Conservation (phyloP, 176 grass and related monocot genomes). For the Lolium rigidum region DNA sequence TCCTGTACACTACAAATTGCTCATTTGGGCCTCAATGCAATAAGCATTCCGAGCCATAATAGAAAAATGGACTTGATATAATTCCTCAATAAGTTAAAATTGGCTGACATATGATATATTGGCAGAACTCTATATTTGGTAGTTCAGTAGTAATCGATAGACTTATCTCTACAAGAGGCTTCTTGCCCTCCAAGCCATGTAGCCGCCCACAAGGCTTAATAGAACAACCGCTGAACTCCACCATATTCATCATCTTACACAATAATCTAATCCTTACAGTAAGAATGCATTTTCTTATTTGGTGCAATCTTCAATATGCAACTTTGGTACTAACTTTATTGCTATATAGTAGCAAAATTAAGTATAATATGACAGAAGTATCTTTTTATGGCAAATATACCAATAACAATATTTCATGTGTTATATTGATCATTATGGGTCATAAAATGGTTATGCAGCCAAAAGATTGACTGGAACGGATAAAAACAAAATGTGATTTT, state of each 20-base stretch:
- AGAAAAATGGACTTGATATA: slow-evolving; percentile 1
- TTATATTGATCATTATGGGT: neutral
- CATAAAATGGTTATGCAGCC: neutral
- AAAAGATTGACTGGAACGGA: slow-evolving; percentile 18
- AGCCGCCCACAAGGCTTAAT: neutral
- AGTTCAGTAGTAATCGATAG: neutral
- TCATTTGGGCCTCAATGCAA: neutral
- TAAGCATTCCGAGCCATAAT: neutral
- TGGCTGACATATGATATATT: neutral
- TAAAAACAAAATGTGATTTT: neutral
- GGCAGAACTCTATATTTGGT: neutral
- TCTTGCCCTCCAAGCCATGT: neutral
- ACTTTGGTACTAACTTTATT: neutral
- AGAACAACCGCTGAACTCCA: neutral
- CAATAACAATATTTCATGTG: neutral
- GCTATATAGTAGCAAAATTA: slow-evolving; percentile 22
- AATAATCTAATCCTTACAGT: neutral
- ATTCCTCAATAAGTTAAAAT: neutral
- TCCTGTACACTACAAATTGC: neutral
- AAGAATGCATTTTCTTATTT: slow-evolving; percentile 12
- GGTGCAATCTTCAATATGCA: neutral
- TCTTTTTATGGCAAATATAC: neutral
- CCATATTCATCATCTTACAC: neutral
- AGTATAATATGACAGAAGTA: slow-evolving; percentile 13
- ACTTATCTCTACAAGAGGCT: neutral